Evolutionary conservation across 73 alveolate genomes (phyloP).

Genomic region (Paramecium caudatum): DNA sequence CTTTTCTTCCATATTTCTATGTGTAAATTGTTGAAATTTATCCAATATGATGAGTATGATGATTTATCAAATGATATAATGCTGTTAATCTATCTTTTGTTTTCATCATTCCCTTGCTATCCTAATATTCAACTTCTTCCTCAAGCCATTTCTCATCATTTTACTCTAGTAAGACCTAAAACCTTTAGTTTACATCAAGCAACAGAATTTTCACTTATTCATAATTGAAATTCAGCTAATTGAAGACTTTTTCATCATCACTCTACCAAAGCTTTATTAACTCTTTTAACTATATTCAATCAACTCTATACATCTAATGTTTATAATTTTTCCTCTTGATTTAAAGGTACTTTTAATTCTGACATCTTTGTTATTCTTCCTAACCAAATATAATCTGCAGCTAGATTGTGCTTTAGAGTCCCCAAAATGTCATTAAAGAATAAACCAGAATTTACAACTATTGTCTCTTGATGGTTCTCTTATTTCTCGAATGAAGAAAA

Average conservation of each 20-base stretch:
- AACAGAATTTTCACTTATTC: not conserved
- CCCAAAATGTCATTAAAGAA: conserved; percentile 33
- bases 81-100: not conserved
- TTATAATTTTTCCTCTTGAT: not conserved
- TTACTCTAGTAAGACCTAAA: not conserved
- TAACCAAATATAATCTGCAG: conserved; percentile 60
- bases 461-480: not conserved
- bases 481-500: conserved; percentile 42
- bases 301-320: not conserved
- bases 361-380: conserved; percentile 23
- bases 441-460: not conserved
- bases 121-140: not conserved
- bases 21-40: conserved; percentile 33
- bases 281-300: not conserved
- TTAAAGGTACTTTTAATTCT: not conserved
- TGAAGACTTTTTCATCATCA: conserved; percentile 48
- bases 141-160: not conserved
- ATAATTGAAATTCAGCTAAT: not conserved
- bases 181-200: conserved; percentile 7
- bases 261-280: not conserved
- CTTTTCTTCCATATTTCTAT: conserved; percentile 60
- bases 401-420: conserved; percentile 3
- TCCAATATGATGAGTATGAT: conserved; percentile 60
- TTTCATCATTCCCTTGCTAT: conserved; percentile 10
- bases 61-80: conserved; percentile 54